Conservation (phyloP, 805 yeast genomes). For the Blastobotrys americana region DNA sequence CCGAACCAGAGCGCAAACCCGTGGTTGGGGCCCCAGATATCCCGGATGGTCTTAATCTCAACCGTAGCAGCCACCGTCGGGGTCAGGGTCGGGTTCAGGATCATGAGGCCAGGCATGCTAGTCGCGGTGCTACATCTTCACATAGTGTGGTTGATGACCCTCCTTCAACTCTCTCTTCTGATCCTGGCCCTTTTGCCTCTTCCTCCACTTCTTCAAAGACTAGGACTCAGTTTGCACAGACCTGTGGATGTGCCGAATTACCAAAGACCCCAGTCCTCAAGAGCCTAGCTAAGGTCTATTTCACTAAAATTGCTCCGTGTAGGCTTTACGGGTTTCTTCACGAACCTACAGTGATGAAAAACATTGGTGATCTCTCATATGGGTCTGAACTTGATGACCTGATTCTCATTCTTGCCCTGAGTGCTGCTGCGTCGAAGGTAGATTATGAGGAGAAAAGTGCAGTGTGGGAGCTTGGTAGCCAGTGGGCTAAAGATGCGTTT, state of each 20-base stretch:
- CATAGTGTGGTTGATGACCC: background rate
- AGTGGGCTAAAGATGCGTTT: slow-evolving; percentile 1
- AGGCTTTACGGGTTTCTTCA: slow-evolving; percentile 2
- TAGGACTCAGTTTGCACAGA: background rate
- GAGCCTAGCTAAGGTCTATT: background rate
- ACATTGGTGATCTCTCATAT: background rate
- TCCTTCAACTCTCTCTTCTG: background rate
- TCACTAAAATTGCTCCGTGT: background rate
- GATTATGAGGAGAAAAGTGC: slow-evolving; percentile 2
- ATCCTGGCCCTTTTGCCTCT: background rate
- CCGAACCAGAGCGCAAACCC: background rate
- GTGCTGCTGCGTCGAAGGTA: slow-evolving; percentile 1
- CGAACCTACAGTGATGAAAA: background rate
- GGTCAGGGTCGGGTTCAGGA: background rate
- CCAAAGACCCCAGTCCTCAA: background rate
- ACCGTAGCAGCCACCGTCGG: background rate
- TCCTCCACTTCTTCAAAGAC: background rate
- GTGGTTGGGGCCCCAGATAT: background rate
- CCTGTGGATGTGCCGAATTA: background rate
- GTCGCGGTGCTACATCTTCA: background rate
- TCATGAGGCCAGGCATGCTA: no score
- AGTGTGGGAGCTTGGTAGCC: background rate
- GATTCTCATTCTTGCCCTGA: background rate
- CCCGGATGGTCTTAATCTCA: background rate
- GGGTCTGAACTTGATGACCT: slow-evolving; percentile 4